phyloP scores from a whole-genome alignment of 2,329 filamentous ascomycete species.

The Penicillium concentricum region DNA sequence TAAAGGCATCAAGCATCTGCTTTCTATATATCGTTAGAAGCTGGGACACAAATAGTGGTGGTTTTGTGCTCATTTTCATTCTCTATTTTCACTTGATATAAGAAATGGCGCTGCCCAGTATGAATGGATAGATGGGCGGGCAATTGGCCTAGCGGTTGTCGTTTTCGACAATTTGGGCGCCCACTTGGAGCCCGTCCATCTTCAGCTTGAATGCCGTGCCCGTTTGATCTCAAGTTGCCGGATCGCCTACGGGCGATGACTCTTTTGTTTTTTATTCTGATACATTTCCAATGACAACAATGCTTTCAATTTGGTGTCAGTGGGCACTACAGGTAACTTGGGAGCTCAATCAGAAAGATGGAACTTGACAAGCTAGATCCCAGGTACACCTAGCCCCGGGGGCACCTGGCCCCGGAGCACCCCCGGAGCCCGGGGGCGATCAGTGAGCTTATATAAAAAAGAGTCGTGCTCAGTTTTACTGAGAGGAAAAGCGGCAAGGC shows the following conservation, averaged over 20 bases:
- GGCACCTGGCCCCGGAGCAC: too few species aligned
- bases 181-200: not conserved
- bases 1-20: too few species aligned
- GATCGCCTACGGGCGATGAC: not conserved
- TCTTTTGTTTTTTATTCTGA: not conserved
- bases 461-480: not conserved
- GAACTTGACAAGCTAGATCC: not conserved
- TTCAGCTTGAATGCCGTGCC: not conserved
- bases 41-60: too few species aligned
- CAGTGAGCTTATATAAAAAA: not conserved
- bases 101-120: not conserved
- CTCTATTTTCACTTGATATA: not conserved
- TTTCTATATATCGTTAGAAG: too few species aligned
- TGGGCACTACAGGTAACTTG: not conserved
- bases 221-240: not conserved
- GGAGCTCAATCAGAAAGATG: not conserved
- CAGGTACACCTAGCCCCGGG: too few species aligned
- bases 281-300: not conserved
- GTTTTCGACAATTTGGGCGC: not conserved
- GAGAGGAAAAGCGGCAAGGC: not conserved
- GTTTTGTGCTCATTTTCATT: too few species aligned
- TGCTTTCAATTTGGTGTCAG: not conserved
- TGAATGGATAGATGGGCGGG: not conserved
- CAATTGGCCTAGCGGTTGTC: not conserved
- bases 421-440: not conserved